A percentile compares a stretch with the other conserved stretches of the same genome.
phyloP scores from a whole-genome alignment of 169 alveolate genomes.

The Eimeria praecox region DNA sequence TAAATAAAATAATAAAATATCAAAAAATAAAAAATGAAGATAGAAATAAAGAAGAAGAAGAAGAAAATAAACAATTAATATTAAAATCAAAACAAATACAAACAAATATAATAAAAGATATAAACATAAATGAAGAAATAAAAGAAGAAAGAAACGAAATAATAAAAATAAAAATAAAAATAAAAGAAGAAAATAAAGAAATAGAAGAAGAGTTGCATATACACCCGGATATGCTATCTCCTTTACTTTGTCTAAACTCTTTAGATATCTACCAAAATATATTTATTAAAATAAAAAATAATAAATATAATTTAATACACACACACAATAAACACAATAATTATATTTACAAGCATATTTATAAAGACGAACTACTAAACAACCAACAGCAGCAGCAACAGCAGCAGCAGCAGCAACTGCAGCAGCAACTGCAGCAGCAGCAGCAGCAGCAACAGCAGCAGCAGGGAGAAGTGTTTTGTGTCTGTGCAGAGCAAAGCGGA shows the following conservation, averaged over 20 bases:
- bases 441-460: slow-evolving; percentile 5
- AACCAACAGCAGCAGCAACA: not conserved
- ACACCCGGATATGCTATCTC: not conserved
- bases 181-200: not conserved
- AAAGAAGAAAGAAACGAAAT: too few species aligned
- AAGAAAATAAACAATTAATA: too few species aligned
- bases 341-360: not conserved
- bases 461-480: not conserved
- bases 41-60: too few species aligned
- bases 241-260: not conserved
- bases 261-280: not conserved
- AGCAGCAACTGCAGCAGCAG: slow-evolving; percentile 36
- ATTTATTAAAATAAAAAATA: too few species aligned
- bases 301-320: not conserved
- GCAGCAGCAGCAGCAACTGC: slow-evolving; percentile 33
- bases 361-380: not conserved
- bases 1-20: too few species aligned
- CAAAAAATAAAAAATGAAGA: too few species aligned
- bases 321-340: not conserved
- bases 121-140: too few species aligned
- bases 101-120: too few species aligned
- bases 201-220: not conserved
- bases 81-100: too few species aligned
- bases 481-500: too few species aligned
- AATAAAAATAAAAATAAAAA: too few species aligned